Evolutionary conservation across 2,329 filamentous ascomycete species (phyloP).

Genomic region (Ophiostoma novo-ulmi): DNA sequence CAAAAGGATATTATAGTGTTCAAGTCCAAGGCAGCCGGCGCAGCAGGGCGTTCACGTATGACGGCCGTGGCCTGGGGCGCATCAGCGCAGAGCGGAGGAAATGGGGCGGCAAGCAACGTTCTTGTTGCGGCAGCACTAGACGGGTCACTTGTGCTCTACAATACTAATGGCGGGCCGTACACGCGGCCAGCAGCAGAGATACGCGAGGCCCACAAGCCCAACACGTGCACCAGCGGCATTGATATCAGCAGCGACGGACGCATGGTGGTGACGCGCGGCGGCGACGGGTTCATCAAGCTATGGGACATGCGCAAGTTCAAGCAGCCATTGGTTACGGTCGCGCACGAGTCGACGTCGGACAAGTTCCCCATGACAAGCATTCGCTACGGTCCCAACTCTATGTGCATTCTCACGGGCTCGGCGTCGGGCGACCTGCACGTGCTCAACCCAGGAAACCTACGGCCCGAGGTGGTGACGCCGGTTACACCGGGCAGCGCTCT

Average conservation of each 20-base stretch:
- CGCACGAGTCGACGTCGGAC: slow-evolving; percentile 75
- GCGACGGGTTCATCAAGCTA: slow-evolving; percentile 87
- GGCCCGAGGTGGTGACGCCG: slow-evolving; percentile 75
- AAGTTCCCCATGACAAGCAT: slow-evolving; percentile 84
- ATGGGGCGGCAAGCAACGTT: slow-evolving; percentile 41
- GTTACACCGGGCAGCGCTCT: slow-evolving; percentile 81
- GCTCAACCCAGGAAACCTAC: slow-evolving; percentile 85
- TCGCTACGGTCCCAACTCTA: slow-evolving; percentile 76
- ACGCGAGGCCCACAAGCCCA: slow-evolving; percentile 70
- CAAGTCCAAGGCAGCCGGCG: slow-evolving; percentile 84
- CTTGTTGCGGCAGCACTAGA: slow-evolving; percentile 81
- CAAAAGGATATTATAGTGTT: slow-evolving; percentile 95
- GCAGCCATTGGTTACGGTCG: slow-evolving; percentile 70
- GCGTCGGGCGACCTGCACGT: slow-evolving; percentile 82
- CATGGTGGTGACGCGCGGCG: slow-evolving; percentile 83
- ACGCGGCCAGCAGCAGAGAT: slow-evolving; percentile 77
- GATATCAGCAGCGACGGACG: slow-evolving; percentile 88
- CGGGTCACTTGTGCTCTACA: slow-evolving; percentile 86
- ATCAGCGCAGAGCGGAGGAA: slow-evolving; percentile 65
- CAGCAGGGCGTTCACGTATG: slow-evolving; percentile 87
- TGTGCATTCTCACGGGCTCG: slow-evolving; percentile 85
- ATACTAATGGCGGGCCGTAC: slow-evolving; percentile 82
- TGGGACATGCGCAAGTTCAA: slow-evolving; percentile 98
- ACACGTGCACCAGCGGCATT: slow-evolving; percentile 87
- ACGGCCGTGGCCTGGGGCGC: slow-evolving; percentile 85